Conservation (phyloP, 73 alveolate genomes). For the Paramecium sonneborni region DNA sequence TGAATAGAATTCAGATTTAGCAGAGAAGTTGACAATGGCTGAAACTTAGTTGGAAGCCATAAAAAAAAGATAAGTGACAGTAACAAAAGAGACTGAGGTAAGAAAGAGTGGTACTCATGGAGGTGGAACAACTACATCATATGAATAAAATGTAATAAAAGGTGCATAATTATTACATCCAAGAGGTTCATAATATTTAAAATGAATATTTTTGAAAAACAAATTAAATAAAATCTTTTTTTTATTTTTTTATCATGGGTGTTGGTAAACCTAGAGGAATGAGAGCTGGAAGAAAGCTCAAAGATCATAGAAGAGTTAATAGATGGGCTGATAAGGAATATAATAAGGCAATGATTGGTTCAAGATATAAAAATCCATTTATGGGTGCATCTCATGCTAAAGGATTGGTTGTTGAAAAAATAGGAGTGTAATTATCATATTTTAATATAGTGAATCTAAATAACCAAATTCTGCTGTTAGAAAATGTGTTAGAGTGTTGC, state of each 20-base stretch:
- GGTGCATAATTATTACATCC: background rate
- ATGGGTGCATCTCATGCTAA: slow-evolving; percentile 84
- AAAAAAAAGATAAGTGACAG: slow-evolving; percentile 6
- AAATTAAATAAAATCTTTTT: slow-evolving; percentile 39
- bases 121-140: background rate
- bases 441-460: slow-evolving; percentile 71
- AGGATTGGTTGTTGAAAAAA: slow-evolving; percentile 81
- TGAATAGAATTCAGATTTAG: background rate
- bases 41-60: slow-evolving; percentile 31
- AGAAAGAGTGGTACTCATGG: slow-evolving; percentile 34
- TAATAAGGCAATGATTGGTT: slow-evolving; percentile 76
- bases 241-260: slow-evolving; percentile 47
- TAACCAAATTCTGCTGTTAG: slow-evolving; percentile 86
- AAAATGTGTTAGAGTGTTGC: slow-evolving; percentile 83
- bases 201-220: slow-evolving; percentile 26
- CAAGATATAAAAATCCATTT: slow-evolving; percentile 82
- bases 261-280: slow-evolving; percentile 72
- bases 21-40: slow-evolving; percentile 35
- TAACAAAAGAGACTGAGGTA: slow-evolving; percentile 12
- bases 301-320: slow-evolving; percentile 68
- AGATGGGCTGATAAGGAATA: slow-evolving; percentile 83
- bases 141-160: slow-evolving; percentile 7
- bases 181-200: background rate
- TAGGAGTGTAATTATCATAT: slow-evolving; percentile 49
- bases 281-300: slow-evolving; percentile 70